Base-by-base conservation (phyloP, 2,329 filamentous ascomycete genomes). In the Curvularia eragrostidis region DNA sequence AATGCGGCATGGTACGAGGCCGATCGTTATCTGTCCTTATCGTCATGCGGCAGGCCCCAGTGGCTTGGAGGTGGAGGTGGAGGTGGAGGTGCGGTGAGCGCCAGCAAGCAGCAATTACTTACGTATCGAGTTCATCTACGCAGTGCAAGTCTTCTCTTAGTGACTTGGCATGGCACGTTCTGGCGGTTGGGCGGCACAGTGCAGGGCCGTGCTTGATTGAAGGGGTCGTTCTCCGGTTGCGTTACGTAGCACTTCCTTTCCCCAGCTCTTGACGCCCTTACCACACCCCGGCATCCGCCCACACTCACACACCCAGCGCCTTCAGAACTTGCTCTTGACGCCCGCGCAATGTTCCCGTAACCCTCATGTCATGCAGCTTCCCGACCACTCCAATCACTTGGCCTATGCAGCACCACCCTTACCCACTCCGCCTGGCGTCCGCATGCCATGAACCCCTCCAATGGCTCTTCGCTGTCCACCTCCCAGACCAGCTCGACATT, bases 401-500 rank as follows among this genome's bases (percentile, higher is more conserved):
- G 69, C 73, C 63, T 72, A 77, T 77, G 75, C 73, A 72, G 72
- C 70, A 75, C 73, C 70, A 60, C 63, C 61, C 54, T 61, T 67
- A 64, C 66, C 73, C 52, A 62, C 64, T 62, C 65, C 67, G 64
- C 68, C 63, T 65, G 72, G 71, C 70, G 70, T 66, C 64, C 65
- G 61, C 66, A 71, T 68, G 73, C 73, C 71, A 78, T 77, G 74
- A 70, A 72, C 73, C 72, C 73, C 71, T 71, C 75, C 70, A 77
- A 75, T 76, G 74, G 68, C 66, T 68, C 74, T 54, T 69, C 67
- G 59, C 61, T 70, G 61, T 69, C 72, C 62, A 71, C 71, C 48
- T 75, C 76, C 65, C 72, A 78, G 68, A 78, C 76, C 66, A 77
- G 71, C 72, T 78, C 77, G 56, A 78, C 79, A 30, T 70, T 83